Evolutionary conservation across 257 asterid species (phyloP), one percentile per base, ranked within the genome.

Genomic region (Hygrophila difformis): DNA sequence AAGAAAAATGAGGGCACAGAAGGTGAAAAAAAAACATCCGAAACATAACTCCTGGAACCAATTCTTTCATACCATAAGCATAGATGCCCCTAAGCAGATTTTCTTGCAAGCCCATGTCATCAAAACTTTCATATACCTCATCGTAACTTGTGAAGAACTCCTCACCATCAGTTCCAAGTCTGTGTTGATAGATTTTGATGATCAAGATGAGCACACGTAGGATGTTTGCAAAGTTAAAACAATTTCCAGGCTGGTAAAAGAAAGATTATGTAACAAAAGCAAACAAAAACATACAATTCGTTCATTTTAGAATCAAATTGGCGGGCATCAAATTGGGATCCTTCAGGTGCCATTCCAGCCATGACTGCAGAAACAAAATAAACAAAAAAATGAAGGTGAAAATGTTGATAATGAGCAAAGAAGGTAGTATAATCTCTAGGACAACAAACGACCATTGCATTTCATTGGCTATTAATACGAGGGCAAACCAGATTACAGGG

Each of bases 21-120:
- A 26, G 7, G 8, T 26, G 0, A 0, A 0, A 26, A 26, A 26
- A 5, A 26, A 26, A 26, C 45, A 13, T 26, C 20, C 51, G 47
- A 16, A 7, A 18, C 6, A 38, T 19, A 14, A 44, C 21, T 23
- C 39, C 26, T 8, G 35, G 4, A 36, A 43, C 26, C 18, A 38
- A 54, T 39, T 57, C 13, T 12, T 19, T 24, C 44, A 44, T 73
- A 73, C 83, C 84, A 19, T 76, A 76, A 38, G 84, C 84, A 57
- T 76, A 76, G 45, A 76, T 72, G 53, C 84, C 84, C 56, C 84
- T 69, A 13, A 72, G 75, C 31, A 72, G 75, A 47, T 76, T 69
- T 58, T 76, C 80, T 65, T 62, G 80, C 70, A 72, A 57, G 39
- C 79, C 76, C 84, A 75, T 75, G 11, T 69, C 56, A 66, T 75